Evolutionary conservation across 495 filamentous ascomycete species (phyloP).

Genomic region (Opeltia flavorubescens): DNA sequence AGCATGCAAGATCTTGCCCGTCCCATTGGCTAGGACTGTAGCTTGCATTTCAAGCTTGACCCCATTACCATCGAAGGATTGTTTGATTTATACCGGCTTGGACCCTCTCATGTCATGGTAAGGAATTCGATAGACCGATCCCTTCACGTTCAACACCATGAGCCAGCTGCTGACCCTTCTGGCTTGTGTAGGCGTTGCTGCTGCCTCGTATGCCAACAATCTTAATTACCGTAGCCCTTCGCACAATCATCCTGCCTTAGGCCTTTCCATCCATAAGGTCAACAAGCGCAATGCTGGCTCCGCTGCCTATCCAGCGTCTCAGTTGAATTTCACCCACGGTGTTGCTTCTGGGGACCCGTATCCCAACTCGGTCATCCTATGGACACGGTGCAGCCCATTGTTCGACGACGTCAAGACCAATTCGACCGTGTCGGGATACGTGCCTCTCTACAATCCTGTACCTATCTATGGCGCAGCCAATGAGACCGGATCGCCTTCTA

Average conservation of each 20-base stretch:
- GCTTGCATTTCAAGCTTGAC: no score
- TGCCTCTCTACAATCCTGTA: conserved; percentile 34
- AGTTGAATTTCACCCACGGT: conserved; percentile 52
- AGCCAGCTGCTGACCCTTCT: conserved; percentile 7
- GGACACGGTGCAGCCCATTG: conserved; percentile 47
- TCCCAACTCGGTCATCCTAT: conserved; percentile 47
- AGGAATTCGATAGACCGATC: no score
- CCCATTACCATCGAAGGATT: no score
- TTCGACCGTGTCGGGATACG: conserved; percentile 41
- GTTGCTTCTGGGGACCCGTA: conserved; percentile 60
- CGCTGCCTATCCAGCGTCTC: conserved; percentile 24
- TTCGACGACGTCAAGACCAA: conserved; percentile 41
- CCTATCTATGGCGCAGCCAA: conserved; percentile 33
- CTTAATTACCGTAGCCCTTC: conserved; percentile 48
- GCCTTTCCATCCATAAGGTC: conserved; percentile 20
- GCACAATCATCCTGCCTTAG: conserved; percentile 35
- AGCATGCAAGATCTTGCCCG: no score
- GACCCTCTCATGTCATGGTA: no score
- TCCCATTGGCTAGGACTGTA: no score
- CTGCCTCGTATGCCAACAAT: conserved; percentile 24
- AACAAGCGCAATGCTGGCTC: conserved; percentile 27
- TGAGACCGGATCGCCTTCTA: conserved; percentile 35
- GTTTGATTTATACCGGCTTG: no score
- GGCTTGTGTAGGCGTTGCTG: conserved; percentile 6
- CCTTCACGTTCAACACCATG: conserved; percentile 7